phyloP scores from a whole-genome alignment of 306 rosid species.

The Quercus engelmannii region DNA sequence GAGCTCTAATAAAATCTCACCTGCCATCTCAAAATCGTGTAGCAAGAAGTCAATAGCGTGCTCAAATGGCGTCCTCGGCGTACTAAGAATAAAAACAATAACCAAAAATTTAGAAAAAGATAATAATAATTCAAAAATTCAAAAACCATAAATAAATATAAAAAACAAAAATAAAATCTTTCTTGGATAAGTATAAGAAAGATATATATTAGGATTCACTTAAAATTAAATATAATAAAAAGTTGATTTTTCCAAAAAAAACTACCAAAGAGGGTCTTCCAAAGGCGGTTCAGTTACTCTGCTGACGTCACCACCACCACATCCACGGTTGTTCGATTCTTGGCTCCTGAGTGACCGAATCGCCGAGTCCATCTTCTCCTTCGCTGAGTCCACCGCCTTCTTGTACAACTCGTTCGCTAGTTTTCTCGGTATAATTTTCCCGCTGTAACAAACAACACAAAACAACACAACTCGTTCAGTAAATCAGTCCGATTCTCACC shows the following conservation, averaged over 20 bases:
- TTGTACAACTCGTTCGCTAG: conserved; percentile 82
- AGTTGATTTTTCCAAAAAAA: conserved; percentile 20
- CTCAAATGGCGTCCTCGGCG: conserved; percentile 72
- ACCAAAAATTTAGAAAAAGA: neutral
- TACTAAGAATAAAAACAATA: conserved; percentile 31
- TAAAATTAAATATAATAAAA: neutral
- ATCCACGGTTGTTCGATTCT: conserved; percentile 28
- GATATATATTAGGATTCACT: neutral
- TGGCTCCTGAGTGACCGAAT: conserved; percentile 56
- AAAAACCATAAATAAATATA: neutral
- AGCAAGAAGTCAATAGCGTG: conserved; percentile 85
- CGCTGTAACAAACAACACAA: conserved; percentile 39
- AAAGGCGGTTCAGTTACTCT: conserved; percentile 43
- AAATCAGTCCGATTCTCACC: neutral
- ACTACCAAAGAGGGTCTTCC: conserved; percentile 29
- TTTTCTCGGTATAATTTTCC: conserved; percentile 79
- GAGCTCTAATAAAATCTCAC: conserved; percentile 36
- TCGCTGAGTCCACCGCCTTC: conserved; percentile 89
- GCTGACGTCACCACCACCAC: conserved; percentile 25
- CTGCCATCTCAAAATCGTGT: conserved; percentile 99
- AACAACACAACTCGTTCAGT: neutral
- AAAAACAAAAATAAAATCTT: neutral
- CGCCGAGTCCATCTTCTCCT: conserved; percentile 63
- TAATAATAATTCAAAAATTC: neutral
- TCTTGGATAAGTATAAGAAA: neutral